Evolutionary conservation across 2,329 filamentous ascomycete genomes (phyloP).

Genomic region (Grosmannia clavigera): DNA sequence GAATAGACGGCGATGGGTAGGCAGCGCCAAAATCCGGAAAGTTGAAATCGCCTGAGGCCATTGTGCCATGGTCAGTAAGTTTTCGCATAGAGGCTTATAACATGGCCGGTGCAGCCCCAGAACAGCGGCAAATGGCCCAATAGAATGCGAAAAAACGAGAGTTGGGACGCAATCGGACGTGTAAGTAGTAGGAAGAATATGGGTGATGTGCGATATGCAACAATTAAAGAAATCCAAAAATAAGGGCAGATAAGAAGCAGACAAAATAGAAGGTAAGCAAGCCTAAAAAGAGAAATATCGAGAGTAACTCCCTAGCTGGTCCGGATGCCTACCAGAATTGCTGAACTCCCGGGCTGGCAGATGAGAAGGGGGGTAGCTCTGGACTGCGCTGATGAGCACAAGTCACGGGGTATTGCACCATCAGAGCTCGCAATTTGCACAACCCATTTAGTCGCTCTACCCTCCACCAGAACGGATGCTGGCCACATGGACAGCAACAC

Average conservation of each 20-base stretch:
- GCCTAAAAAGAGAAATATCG: neutral
- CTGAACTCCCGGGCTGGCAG: neutral
- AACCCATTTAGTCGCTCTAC: constrained; percentile 18
- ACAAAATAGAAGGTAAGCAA: neutral
- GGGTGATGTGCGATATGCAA: neutral
- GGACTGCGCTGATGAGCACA: constrained; percentile 6
- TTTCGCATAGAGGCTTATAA: constrained; percentile 2
- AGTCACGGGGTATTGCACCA: constrained; percentile 53
- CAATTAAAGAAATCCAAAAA: neutral
- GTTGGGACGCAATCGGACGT: neutral
- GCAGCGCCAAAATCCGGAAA: constrained; percentile 41
- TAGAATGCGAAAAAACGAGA: constrained; percentile 1
- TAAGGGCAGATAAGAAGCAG: neutral
- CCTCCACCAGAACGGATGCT: constrained; percentile 12
- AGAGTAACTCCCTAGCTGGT: neutral
- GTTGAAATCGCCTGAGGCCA: constrained; percentile 45
- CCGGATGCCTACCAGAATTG: neutral
- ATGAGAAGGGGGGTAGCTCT: neutral
- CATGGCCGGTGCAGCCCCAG: constrained; percentile 5
- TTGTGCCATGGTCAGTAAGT: constrained; percentile 30
- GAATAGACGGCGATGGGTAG: constrained; percentile 38
- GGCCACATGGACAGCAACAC: constrained; percentile 13
- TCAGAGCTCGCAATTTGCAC: constrained; percentile 33
- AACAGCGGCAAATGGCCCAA: constrained; percentile 12
- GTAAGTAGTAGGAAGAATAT: neutral